phyloP scores from a whole-genome alignment of 805 yeast species.

The Torulaspora gathmanii region DNA sequence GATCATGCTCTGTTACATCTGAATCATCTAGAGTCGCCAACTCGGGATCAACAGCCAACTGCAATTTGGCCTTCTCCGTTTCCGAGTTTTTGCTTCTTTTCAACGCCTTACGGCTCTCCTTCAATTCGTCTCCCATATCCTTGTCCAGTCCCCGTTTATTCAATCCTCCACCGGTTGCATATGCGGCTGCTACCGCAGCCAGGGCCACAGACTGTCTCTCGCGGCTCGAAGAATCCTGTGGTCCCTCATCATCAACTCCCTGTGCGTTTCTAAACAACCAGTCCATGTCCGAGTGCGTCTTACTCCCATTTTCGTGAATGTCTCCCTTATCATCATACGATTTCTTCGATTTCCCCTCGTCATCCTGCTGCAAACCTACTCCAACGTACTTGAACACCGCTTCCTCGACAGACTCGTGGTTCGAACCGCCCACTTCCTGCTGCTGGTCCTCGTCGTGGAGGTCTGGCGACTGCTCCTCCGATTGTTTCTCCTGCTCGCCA shows the following conservation, averaged over 20 bases:
- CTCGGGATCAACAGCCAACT: conserved; percentile 53
- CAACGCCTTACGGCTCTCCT: conserved; percentile 6
- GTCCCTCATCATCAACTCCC: conserved; percentile 10
- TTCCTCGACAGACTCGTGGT: conserved; percentile 57
- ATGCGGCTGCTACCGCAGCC: conserved; percentile 36
- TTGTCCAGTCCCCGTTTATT: conserved; percentile 15
- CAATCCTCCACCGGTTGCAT: conserved; percentile 21
- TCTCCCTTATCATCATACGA: conserved; percentile 25
- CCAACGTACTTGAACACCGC: conserved; percentile 74
- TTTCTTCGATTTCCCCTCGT: conserved; percentile 30
- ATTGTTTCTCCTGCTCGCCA: conserved; percentile 13
- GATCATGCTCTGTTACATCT: conserved; percentile 51
- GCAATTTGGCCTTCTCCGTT: conserved; percentile 18
- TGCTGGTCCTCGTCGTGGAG: conserved; percentile 4
- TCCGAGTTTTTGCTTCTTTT: conserved; percentile 22
- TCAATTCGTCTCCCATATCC: conserved; percentile 14
- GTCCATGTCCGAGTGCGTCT: conserved; percentile 10
- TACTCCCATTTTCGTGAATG: conserved; percentile 5
- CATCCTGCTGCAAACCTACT: conserved; percentile 46
- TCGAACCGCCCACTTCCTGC: conserved; percentile 11
- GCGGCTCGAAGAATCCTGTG: conserved; percentile 8
- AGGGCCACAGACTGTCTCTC: conserved; percentile 29
- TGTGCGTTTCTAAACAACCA: conserved; percentile 15
- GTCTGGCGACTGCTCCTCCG: conserved; percentile 8
- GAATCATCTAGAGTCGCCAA: conserved; percentile 46